Percentiles rank a stretch among this genome's conserved stretches.
These are phyloP conservation scores for Fusarium sambucinum DNA, from an alignment of 2,329 filamentous ascomycete genomes.

Conservation along the genomic window DNA sequence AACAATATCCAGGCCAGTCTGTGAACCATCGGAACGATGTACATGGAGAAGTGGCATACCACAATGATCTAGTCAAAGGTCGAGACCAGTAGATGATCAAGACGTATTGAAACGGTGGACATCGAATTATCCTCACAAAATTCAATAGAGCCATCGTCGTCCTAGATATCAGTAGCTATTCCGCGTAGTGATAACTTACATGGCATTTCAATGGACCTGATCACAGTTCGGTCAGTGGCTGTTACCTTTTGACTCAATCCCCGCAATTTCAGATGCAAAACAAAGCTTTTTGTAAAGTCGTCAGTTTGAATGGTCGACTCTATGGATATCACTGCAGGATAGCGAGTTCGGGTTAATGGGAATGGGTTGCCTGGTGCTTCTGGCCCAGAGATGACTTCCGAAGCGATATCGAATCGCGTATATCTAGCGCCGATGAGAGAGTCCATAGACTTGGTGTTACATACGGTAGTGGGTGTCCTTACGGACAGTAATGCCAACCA, in stretches of 20 bases:
- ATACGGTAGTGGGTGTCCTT: neutral
- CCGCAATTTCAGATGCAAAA: neutral
- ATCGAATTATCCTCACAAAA: neutral
- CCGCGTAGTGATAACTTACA: neutral
- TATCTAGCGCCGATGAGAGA: too few species aligned
- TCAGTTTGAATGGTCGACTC: neutral
- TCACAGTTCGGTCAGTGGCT: neutral
- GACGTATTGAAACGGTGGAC: neutral
- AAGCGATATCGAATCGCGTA: neutral
- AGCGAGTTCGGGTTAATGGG: accelerated
- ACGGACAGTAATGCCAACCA: neutral
- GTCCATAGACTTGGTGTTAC: neutral
- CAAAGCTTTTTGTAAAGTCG: neutral
- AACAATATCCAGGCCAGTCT: neutral
- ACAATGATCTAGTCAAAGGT: neutral
- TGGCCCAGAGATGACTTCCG: neutral
- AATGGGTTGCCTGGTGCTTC: too few species aligned
- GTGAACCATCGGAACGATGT: neutral
- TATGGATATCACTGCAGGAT: neutral
- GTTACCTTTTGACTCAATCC: neutral
- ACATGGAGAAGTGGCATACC: neutral
- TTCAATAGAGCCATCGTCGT: neutral
- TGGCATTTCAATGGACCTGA: too few species aligned
- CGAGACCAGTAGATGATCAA: neutral
- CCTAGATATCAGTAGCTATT: neutral